Evolutionary conservation across 352 stramenopile species (phyloP), one percentile per base, ranked within the genome.

Genomic region (Aphanomyces invadans): DNA sequence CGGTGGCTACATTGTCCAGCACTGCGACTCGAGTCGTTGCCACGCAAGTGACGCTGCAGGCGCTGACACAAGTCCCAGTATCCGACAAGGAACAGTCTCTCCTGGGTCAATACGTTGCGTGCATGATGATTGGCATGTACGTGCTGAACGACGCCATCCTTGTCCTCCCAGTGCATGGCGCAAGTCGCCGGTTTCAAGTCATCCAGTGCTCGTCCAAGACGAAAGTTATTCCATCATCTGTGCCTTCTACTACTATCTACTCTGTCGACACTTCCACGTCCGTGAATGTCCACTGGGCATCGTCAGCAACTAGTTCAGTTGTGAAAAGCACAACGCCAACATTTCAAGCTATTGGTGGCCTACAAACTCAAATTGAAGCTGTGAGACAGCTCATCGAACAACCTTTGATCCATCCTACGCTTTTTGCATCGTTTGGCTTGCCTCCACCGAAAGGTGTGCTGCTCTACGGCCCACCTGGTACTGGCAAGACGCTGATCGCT

Each of bases 361-460:
- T 97, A 15, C 83, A 85, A n/a, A 86, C 89, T 38, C 92, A 99
- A 73, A 83, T 99, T 59, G 90, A 85, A 15, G 86, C 88, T 12
- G 95, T 99, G 64, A 79, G 95, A 12, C 92, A 99, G 77, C 81
- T 99, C 60, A 89, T 99, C 21, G 96, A 99, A 73, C 88, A 98
- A 61, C 93, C 96, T 4, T 76, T 99, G 21, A 78, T 83, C 29
- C 95, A 98, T 57, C 93, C 95, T 0, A 88, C 98, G 72, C 70
- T 96, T 29, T 99, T 98, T 80, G 76, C 76, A 33, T 87, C 87
- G 31, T 89, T 98, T 49, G 96, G 96, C 3, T 83, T 99, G 53
- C 95, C 95, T 19, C 90, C 96, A 57, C 96, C 96, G 29, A 95
- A 96, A 61, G 96, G 96, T 46, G 82, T 99, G 28, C 81, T 99